Base-by-base conservation (phyloP, 768 basidiomycete genomes). In the Russula dissimulans region DNA sequence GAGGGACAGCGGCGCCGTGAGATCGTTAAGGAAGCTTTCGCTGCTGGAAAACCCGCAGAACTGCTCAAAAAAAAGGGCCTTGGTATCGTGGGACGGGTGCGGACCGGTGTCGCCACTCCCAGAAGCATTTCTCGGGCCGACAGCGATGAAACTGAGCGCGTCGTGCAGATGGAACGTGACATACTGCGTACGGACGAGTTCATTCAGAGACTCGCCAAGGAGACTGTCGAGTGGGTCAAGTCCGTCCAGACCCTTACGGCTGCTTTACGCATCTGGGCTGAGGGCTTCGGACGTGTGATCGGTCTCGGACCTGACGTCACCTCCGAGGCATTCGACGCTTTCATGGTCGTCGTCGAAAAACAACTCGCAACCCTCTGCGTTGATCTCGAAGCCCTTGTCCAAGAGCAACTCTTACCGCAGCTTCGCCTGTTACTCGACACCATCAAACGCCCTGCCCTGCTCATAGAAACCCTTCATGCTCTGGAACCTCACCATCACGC, bases 1-100 rank as follows among this genome's bases (percentile, higher is more conserved):
- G 91, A 93, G 68, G 86, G 82, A 17, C 75, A 87, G 59, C 74
- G 90, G 56, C 75, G 89, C 12, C 81, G 82, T 54, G 91, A 93
- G 70, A 86, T 91, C 42, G 83, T 93, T 8, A 86, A 84, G 65
- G 86, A 86, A 65, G 86, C 89, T 39, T 76, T 92, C 43, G 75
- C 65, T 29, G 67, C 58, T 54, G 67, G 67, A 32, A 66, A 60
- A 44, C 63, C 58, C 18, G 59, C 43, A 3, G 66, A 65, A 51
- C 18, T 62, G 5, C 55, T 66, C 42, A 71, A 76, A 65, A 74
- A 73, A 55, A 70, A 70, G 45, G 67, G 71, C 14, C 71, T 79
- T 70, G 73, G 74, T 63, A 68, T 83, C 36, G 75, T 78, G 4
- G 77, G 83, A 38, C 83, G 83, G n/a, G 83, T 79, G 61, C 72